Base-by-base conservation (phyloP, 1,284 basidiomycete species). In the Fomitopsis schrenkii region DNA sequence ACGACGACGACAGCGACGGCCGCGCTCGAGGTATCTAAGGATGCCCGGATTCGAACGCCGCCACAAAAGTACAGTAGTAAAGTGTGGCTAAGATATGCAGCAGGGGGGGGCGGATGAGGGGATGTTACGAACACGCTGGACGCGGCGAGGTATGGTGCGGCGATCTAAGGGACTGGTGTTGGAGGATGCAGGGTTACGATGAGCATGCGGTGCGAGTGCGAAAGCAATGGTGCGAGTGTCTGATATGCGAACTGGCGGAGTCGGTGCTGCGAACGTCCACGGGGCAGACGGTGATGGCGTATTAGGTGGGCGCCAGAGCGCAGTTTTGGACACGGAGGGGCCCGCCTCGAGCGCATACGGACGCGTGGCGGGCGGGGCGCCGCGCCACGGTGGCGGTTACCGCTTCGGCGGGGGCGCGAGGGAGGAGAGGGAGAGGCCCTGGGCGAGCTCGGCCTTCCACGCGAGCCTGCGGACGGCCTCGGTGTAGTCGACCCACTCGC, bases 401-500 rank as follows among this genome's bases (percentile, higher is more conserved):
- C 71, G 71, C 55, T 66, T 69, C 26, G 80, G 81, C 46, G 89
- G 88, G 61, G 92, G 76, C 46, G 89, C 88, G 62, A 92, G 76
- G 19, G 89, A 84, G 45, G 85, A 91, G 46, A 88, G 78, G 69
- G 80, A 79, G 60, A 91, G 77, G 55, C 85, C 91, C 73, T 91
- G 87, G 19, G 84, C 83, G 57, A 93, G 81, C 76, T 93, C 91
- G 12, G 81, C 76, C 72, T 93, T 93, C 91, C 91, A 93, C 63
- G 85, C 81, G 54, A 93, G 72, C 66, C 91, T 79, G 68, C 79
- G 76, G 65, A 85, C 76, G 19, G 91, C 91, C 76, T 93, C 91
- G 57, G 85, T 82, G 68, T 87, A 93, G 74, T 92, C 90, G 68
- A 93, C 90, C 90, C 90, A 93, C 77, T 93, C 91, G 69, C 91